phyloP scores from a whole-genome alignment of 176 grass and related monocot genomes.

The Aegilops bicornis region DNA sequence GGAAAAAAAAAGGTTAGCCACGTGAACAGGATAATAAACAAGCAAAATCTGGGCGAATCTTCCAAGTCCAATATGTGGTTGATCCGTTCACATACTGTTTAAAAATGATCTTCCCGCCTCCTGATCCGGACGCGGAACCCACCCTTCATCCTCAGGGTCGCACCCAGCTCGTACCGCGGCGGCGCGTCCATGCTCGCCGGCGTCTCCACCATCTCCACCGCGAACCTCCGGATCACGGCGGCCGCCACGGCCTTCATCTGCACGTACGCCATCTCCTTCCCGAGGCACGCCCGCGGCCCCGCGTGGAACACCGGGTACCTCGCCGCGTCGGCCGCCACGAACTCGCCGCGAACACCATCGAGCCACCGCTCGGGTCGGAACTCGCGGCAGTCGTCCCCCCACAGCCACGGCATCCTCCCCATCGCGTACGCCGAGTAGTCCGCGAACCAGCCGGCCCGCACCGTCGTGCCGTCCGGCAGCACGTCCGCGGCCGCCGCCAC shows the following conservation, averaged over 20 bases:
- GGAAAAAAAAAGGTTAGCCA: too few relatives aligned
- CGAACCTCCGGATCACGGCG: slow-evolving; percentile 43
- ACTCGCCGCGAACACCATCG: slow-evolving; percentile 20
- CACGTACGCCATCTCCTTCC: slow-evolving; percentile 74
- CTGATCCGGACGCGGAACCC: slow-evolving; percentile 50
- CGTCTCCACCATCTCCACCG: slow-evolving; percentile 16
- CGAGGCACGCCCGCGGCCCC: slow-evolving; percentile 56
- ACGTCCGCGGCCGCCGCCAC: slow-evolving; percentile 44
- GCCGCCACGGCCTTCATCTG: slow-evolving; percentile 71
- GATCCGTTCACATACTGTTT: neutral
- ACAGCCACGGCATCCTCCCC: slow-evolving; percentile 55
- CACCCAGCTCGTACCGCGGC: slow-evolving; percentile 47
- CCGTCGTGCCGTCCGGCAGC: slow-evolving; percentile 67
- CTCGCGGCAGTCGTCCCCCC: slow-evolving; percentile 41
- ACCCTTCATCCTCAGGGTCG: slow-evolving; percentile 52
- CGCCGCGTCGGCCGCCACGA: slow-evolving; percentile 35
- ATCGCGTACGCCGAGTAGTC: slow-evolving; percentile 65
- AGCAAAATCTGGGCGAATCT: too few relatives aligned
- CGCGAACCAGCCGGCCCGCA: slow-evolving; percentile 59
- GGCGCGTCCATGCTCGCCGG: slow-evolving; percentile 17
- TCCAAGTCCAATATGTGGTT: too few relatives aligned
- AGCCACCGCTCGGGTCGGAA: slow-evolving; percentile 66
- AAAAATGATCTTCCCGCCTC: slow-evolving; percentile 23
- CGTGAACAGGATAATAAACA: too few relatives aligned
- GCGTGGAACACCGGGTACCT: slow-evolving; percentile 61